Percentiles rank a stretch among this genome's conserved stretches.
Evolutionary conservation across 257 asterid genomes (phyloP).

Genomic region (Solanum chaucha): DNA sequence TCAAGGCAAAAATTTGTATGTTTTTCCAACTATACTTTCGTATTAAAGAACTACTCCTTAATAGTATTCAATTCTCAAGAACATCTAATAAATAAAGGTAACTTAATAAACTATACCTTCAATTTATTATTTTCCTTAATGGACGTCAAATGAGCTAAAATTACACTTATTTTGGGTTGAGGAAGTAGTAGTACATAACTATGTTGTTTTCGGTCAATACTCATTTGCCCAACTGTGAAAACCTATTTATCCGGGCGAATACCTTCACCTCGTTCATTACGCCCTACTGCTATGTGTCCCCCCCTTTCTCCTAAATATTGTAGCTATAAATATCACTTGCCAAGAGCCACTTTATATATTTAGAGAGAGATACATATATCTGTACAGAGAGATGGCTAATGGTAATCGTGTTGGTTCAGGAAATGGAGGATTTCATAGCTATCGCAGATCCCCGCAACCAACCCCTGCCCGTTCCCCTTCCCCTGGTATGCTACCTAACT

Average conservation of each 20-base stretch:
- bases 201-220: conserved; percentile 23
- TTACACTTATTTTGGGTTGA: neutral
- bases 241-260: conserved; percentile 42
- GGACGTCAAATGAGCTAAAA: neutral
- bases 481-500: neutral
- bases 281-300: conserved; percentile 39
- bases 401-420: conserved; percentile 17
- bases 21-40: neutral
- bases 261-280: conserved; percentile 44
- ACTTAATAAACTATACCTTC: neutral
- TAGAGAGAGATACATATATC: neutral
- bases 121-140: neutral
- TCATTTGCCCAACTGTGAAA: conserved; percentile 28
- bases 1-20: neutral
- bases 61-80: neutral
- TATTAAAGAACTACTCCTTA: neutral
- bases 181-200: neutral
- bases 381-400: neutral
- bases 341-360: neutral
- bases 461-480: neutral
- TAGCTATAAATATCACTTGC: conserved; percentile 16
- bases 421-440: conserved; percentile 49
- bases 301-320: neutral
- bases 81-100: neutral
- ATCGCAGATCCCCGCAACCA: conserved; percentile 28